Base-by-base conservation (phyloP, 345 rosid genomes). In the Laguncularia racemosa region DNA sequence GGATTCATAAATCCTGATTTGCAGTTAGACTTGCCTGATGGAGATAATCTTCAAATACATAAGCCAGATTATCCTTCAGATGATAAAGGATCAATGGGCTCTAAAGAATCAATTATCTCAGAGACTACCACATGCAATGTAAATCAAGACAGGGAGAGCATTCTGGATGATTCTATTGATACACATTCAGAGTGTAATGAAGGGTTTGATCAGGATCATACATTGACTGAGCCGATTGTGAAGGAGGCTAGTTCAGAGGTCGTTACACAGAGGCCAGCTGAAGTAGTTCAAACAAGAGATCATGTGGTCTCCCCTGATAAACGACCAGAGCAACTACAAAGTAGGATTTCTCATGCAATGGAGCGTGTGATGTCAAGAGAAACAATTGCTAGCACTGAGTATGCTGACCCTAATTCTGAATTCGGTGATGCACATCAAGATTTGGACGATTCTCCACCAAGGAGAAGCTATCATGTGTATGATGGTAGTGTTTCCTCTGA, bases 401-500 rank as follows among this genome's bases (percentile, higher is more conserved):
- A 60, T 60, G 63, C 40, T 48, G 73, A 74, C 52, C 70, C 73
- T 4, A 73, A 68, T 53, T 83, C 86, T 20, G 86, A 78, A 60
- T 60, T 77, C 57, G 67, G 81, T 53, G 63, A 54, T 28, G 56
- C 62, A 48, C 65, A 65, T 17, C 63, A 67, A 45, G 68, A 70
- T 60, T 38, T 63, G 57, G 63, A 75, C 3, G 64, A 69, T 57
- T 78, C 85, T 43, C 76, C 78, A 33, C 71, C 76, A 53, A 60
- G 71, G 61, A 80, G 79, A 63, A 78, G 80, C 46, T 59, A 75
- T 44, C 84, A 70, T 67, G 85, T 88, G 50, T 86, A 84, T 68
- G 89, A 83, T 73, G 88, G 81, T 53, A 78, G 81, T 19, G 61
- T 84, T 67, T 86, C 98, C 65, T 91, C 96, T 1, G 91, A 79